Evolutionary conservation across 2,329 filamentous ascomycete genomes (phyloP), one percentile per base, ranked within the genome.

Genomic region (Pseudocercospora cruenta): DNA sequence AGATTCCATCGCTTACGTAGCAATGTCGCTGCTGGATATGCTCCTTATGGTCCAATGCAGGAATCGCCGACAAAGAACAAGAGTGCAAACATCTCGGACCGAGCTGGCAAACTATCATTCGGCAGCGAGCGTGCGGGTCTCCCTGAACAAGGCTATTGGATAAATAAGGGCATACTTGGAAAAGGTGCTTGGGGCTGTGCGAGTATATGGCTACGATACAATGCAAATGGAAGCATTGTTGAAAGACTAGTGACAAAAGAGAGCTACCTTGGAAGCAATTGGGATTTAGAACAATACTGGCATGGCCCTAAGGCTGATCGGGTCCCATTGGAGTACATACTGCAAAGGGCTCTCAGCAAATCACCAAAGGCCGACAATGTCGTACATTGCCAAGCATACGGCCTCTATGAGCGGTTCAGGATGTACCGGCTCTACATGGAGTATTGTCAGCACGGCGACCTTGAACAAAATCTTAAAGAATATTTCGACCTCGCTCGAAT

Each of bases 371-470:
- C 21, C n/a, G 8, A 31, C 26, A 57, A 31, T 19, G 10, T 57
- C 6, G 53, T 57, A 19, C 14, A 22, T 28, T 57, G 53, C 31
- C n/a, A 9, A 36, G 24, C 53, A 31, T 57, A 57, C 14, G 53
- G 53, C 16, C 14, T 57, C 1, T 57, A 57, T 28, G 53, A 57
- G 22, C 3, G 47, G 47, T 22, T 22, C 10, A 51, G 47, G 14
- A 51, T 51, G 47, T 51, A 51, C n/a, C 47, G 47, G 47, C 47
- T 51, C 47, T 51, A 51, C 21, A 51, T 51, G 47, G 47, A 51
- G 22, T 51, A 51, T 26, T 51, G 47, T 51, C 47, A 21, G 14
- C 47, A 51, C 22, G 19, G 19, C 10, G 47, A 51, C 47, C 22
- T 51, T 2, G 47, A 51, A 9, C 19, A 21, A 51, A 51, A 16